A percentile compares a stretch with the other conserved stretches of the same genome.
phyloP scores from a whole-genome alignment of 192 early-diverging fungal species.

The Lobosporangium transversale region DNA sequence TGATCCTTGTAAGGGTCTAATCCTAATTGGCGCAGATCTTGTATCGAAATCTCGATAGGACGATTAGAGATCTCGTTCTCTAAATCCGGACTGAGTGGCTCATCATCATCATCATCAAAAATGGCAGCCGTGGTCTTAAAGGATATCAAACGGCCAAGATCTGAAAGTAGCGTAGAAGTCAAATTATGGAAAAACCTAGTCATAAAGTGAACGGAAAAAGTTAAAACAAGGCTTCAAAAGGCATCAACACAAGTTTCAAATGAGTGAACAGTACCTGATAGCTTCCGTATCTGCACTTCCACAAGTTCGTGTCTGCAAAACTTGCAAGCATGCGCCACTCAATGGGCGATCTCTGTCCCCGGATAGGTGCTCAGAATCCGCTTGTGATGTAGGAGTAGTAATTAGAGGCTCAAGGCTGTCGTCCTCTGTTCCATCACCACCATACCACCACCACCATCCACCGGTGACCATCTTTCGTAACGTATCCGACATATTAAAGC shows the following conservation, averaged over 20 bases:
- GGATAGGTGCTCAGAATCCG: slow-evolving; percentile 11
- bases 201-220: neutral
- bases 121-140: slow-evolving; percentile 44
- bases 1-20: slow-evolving; percentile 56
- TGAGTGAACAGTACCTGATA: slow-evolving; percentile 33
- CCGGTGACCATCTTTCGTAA: slow-evolving; percentile 53
- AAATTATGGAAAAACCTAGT: slow-evolving; percentile 56
- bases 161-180: slow-evolving; percentile 41
- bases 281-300: slow-evolving; percentile 46
- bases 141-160: slow-evolving; percentile 35
- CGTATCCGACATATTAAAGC: slow-evolving; percentile 49
- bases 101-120: slow-evolving; percentile 14
- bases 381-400: slow-evolving; percentile 5
- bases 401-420: slow-evolving; percentile 33
- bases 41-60: slow-evolving; percentile 19
- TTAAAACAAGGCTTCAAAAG: neutral
- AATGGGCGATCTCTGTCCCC: slow-evolving; percentile 2
- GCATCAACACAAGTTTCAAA: too few relatives aligned
- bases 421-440: slow-evolving; percentile 29
- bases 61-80: neutral
- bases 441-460: slow-evolving; percentile 66
- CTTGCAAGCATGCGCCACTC: slow-evolving; percentile 9
- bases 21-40: slow-evolving; percentile 56
- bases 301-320: slow-evolving; percentile 16
- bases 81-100: neutral